phyloP scores from a whole-genome alignment of 768 basidiomycete species.

The Leccinum barrowsii region DNA sequence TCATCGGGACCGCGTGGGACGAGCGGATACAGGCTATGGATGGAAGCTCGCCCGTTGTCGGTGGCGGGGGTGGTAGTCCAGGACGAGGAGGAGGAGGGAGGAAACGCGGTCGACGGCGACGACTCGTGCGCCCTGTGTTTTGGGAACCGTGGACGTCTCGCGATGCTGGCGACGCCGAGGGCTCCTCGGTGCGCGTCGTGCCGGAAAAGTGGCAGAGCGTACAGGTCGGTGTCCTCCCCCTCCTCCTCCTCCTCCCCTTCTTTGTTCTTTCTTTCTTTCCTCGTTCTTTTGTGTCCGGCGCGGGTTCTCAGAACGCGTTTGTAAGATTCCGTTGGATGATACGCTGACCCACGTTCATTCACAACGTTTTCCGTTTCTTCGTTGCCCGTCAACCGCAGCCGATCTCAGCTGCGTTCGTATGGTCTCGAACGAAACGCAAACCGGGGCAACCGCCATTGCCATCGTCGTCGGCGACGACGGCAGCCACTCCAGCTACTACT shows the following conservation, averaged over 20 bases:
- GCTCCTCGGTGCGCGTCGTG: background rate
- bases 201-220: constrained; percentile 13
- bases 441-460: background rate
- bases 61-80: background rate
- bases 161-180: background rate
- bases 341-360: background rate
- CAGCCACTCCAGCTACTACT: background rate
- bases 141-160: constrained; percentile 20
- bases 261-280: background rate
- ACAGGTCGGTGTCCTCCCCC: constrained; percentile 20
- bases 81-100: background rate
- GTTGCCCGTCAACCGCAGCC: constrained; percentile 11
- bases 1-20: constrained; percentile 22
- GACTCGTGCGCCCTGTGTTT: constrained; percentile 15
- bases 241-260: background rate
- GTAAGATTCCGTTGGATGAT: background rate
- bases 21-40: constrained; percentile 15
- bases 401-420: constrained; percentile 19
- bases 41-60: background rate
- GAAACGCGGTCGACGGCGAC: constrained; percentile 18
- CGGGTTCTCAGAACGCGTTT: background rate
- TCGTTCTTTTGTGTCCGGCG: background rate
- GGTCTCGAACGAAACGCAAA: constrained; percentile 11
- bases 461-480: background rate
- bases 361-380: no score